Conservation (phyloP, 805 yeast species). For the Candida nitratophila region DNA sequence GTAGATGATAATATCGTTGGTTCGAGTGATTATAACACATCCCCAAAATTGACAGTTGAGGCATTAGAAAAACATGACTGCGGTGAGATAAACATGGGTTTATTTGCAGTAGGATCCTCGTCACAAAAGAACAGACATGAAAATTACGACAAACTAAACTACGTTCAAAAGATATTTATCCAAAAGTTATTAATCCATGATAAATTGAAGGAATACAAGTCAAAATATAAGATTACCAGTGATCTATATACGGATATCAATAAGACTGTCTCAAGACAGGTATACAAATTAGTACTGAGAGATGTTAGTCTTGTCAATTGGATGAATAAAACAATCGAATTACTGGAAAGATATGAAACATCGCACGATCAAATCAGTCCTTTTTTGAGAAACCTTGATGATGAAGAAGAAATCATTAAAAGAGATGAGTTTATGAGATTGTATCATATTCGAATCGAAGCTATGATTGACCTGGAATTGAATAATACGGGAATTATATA, state of each 20-base stretch:
- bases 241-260: slow-evolving; percentile 50
- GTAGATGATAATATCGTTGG: neutral
- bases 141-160: slow-evolving; percentile 5
- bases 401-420: neutral
- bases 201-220: slow-evolving; percentile 42
- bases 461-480: neutral
- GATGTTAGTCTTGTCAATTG: slow-evolving; percentile 13
- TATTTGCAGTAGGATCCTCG: too few species aligned
- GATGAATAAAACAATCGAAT: slow-evolving; percentile 21
- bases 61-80: slow-evolving; percentile 12
- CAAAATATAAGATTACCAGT: slow-evolving; percentile 23
- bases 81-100: slow-evolving; percentile 1
- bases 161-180: slow-evolving; percentile 45
- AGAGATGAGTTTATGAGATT: neutral
- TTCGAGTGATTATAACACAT: too few species aligned
- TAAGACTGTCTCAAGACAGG: slow-evolving; percentile 50
- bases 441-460: neutral
- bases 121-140: too few species aligned
- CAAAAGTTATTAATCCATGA: slow-evolving; percentile 51
- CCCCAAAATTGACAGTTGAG: slow-evolving; percentile 9
- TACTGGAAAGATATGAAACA: slow-evolving; percentile 20
- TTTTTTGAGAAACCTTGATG: slow-evolving; percentile 10
- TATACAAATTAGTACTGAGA: slow-evolving; percentile 33
- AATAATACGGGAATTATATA: neutral
- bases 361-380: slow-evolving; percentile 5